Conservation (phyloP, 176 grass and related monocot genomes). For the Raddia guianensis region DNA sequence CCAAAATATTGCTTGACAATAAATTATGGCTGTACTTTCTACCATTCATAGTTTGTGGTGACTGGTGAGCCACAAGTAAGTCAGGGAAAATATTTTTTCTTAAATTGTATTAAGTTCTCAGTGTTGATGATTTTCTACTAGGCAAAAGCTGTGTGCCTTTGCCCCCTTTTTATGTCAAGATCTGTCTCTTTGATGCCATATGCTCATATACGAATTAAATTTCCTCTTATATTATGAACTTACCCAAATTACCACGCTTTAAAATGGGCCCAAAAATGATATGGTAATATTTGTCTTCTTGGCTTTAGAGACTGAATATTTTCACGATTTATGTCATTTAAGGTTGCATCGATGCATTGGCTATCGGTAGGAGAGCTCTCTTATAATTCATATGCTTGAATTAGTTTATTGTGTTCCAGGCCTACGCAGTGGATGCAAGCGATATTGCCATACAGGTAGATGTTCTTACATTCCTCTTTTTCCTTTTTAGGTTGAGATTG, state of each 20-base stretch:
- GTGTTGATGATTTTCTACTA: background rate
- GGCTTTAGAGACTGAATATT: background rate
- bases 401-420: slow-evolving; percentile 58
- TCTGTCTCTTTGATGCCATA: too few species aligned
- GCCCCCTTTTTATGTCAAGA: background rate
- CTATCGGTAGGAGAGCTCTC: too few species aligned
- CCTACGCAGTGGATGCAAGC: slow-evolving; percentile 97
- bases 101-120: background rate
- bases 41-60: too few species aligned
- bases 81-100: background rate
- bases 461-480: too few species aligned
- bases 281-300: background rate
- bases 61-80: too few species aligned
- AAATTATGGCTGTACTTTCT: background rate
- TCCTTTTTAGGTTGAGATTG: too few species aligned
- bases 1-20: background rate
- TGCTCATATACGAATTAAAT: too few species aligned
- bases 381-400: slow-evolving; percentile 36
- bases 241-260: too few species aligned
- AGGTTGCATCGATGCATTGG: background rate
- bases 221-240: too few species aligned
- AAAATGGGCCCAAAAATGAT: background rate
- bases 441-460: slow-evolving; percentile 89
- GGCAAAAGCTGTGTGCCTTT: background rate
- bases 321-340: background rate